Percentiles rank a stretch among this genome's conserved stretches.
These are phyloP conservation scores for Aureobasidium sp. DNA, from an alignment of 2,329 filamentous ascomycete species.

Conservation along the genomic window DNA sequence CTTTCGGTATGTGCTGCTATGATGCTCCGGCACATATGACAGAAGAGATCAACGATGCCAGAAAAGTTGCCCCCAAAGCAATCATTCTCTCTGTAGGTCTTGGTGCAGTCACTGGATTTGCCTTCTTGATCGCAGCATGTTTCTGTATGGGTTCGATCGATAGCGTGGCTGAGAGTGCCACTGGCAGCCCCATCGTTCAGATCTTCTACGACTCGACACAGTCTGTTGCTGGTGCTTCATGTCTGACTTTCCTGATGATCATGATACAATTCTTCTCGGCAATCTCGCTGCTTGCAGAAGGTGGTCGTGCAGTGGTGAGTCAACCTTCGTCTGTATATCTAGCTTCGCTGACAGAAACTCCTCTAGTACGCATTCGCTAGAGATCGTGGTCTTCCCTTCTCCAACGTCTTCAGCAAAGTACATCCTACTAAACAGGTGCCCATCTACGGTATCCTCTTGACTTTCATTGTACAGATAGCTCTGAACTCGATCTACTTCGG, in stretches of 20 bases:
- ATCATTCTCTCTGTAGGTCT: constrained; percentile 38
- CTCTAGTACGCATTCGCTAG: constrained; percentile 37
- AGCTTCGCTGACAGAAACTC: not conserved
- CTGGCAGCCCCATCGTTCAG: constrained; percentile 44
- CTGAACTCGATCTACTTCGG: constrained; percentile 19
- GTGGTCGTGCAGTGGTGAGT: constrained; percentile 32
- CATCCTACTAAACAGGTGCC: constrained; percentile 11
- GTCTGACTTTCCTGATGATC: constrained; percentile 38
- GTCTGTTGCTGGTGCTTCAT: constrained; percentile 36
- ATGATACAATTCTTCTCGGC: constrained; percentile 40
- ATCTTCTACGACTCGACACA: constrained; percentile 43
- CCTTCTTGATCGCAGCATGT: constrained; percentile 41
- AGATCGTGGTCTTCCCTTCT: constrained; percentile 47
- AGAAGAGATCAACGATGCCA: constrained; percentile 45
- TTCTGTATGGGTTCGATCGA: constrained; percentile 46
- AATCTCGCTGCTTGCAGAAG: constrained; percentile 40
- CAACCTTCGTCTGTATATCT: accelerated
- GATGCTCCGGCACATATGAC: constrained; percentile 42
- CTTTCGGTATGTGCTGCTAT: constrained; percentile 46
- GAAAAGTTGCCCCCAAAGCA: constrained; percentile 41
- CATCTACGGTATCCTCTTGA: constrained; percentile 15
- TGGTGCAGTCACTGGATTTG: constrained; percentile 38
- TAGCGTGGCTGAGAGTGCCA: constrained; percentile 35
- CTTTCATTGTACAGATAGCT: constrained; percentile 13
- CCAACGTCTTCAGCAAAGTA: constrained; percentile 32